Base-by-base conservation (phyloP, 345 rosid species). In the Carallia pectinifolia region DNA sequence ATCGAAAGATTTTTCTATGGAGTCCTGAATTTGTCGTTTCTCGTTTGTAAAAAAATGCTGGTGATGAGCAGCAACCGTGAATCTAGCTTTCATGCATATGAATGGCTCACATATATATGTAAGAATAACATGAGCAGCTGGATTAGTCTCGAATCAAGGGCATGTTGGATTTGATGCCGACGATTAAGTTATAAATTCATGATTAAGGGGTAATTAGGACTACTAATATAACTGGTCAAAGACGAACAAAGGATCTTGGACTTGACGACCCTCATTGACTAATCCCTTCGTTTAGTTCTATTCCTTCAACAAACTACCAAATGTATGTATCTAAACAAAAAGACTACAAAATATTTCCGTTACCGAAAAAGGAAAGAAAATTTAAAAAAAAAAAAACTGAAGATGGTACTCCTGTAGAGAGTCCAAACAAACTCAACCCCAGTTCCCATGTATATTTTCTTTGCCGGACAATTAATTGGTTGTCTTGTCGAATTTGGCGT, bases 401-500 rank as follows among this genome's bases (percentile, higher is more conserved):
- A 18, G 30, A 60, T 27, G 4, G 34, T 33, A 34, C n/a, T 47
- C 54, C 55, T 5, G 52, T 47, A 15, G 4, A 18, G 5, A 7
- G 19, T 5, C 15, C 53, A 4, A 36, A n/a, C n/a, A 17, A 50
- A 38, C 55, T 33, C 34, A 44, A 44, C 48, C 48, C 0, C 3
- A 2, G 48, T 44, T 44, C 4, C 48, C 15, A 10, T 9, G 48
- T 44, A 10, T 44, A 10, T 3, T 44, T 10, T 44, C 50, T 44
- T 12, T 13, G 50, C 50, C 38, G 72, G 40, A 56, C 36, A n/a
- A 39, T 8, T 53, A 50, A 79, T 74, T 79, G 76, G 80, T 74
- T 79, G 76, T 61, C 78, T 86, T 84, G 90, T 85, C 88, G 86
- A 81, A 73, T 80, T 69, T 71, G 81, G 62, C 84, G 88, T 74